phyloP scores from a whole-genome alignment of 129 eudicot species.

The Lactuca sativa region DNA sequence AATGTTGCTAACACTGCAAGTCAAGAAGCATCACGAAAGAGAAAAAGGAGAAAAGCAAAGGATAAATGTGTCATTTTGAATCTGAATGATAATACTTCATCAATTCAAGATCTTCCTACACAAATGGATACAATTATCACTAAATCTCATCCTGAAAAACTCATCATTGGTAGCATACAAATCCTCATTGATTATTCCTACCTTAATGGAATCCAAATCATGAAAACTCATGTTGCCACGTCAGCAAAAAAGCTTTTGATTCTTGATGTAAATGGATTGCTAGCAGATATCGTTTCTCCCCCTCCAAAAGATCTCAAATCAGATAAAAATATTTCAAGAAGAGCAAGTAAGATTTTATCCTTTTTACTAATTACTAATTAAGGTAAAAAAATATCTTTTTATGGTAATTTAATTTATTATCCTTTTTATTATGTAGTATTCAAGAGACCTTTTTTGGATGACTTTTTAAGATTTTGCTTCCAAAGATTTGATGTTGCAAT shows the following conservation, averaged over 20 bases:
- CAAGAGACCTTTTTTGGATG: conserved; percentile 56
- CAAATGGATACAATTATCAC: neutral
- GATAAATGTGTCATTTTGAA: conserved; percentile 9
- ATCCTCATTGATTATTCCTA: neutral
- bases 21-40: conserved; percentile 24
- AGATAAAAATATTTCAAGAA: conserved; percentile 52
- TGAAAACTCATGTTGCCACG: conserved; percentile 22
- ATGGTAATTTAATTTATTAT: neutral
- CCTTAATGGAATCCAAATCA: conserved; percentile 4
- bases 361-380: conserved; percentile 4
- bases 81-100: neutral
- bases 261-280: conserved; percentile 91
- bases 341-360: conserved; percentile 67
- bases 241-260: conserved; percentile 68
- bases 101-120: neutral
- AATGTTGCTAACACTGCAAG: conserved; percentile 8
- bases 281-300: conserved; percentile 67
- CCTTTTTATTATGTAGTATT: conserved; percentile 29
- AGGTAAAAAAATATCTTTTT: neutral
- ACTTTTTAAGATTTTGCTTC: conserved; percentile 50
- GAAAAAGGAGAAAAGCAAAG: conserved; percentile 5
- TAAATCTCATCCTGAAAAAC: conserved; percentile 21
- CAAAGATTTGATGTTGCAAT: conserved; percentile 53
- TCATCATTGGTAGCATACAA: conserved; percentile 15
- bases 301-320: conserved; percentile 63